phyloP scores from a whole-genome alignment of 495 filamentous ascomycete species.

The Gamarada debralockiae region DNA sequence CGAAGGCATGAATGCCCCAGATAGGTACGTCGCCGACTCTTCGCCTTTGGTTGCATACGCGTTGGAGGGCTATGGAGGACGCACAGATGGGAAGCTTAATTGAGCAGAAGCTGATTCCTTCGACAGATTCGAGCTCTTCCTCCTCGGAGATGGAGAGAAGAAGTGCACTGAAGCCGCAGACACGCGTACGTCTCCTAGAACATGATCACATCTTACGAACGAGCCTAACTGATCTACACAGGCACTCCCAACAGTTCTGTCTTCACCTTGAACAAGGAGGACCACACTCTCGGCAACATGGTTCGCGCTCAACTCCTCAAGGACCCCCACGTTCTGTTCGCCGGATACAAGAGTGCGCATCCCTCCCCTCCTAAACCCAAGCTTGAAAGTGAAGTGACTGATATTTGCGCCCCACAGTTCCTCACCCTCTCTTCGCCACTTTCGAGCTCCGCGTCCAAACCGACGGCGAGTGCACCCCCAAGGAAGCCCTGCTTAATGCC shows the following conservation, averaged over 20 bases:
- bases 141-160: conserved; percentile 81
- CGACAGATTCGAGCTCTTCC: conserved; percentile 83
- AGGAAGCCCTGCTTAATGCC: conserved; percentile 74
- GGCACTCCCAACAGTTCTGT: conserved; percentile 81
- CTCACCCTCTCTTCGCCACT: conserved; percentile 81
- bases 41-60: background rate
- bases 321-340: conserved; percentile 74
- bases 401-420: conserved; percentile 49
- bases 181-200: conserved; percentile 70
- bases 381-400: background rate
- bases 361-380: background rate
- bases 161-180: conserved; percentile 85
- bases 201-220: background rate
- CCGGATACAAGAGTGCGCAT: conserved; percentile 75
- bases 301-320: conserved; percentile 77
- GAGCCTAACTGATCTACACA: conserved; percentile 30
- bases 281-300: conserved; percentile 93
- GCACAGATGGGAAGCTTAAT: background rate
- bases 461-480: conserved; percentile 80
- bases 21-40: conserved; percentile 15
- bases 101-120: background rate
- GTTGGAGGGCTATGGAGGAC: background rate
- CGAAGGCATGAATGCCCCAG: conserved; percentile 25
- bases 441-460: conserved; percentile 90
- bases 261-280: conserved; percentile 94